Evolutionary conservation across 2,329 filamentous ascomycete genomes (phyloP).

Genomic region (Scytalidium lignicola): DNA sequence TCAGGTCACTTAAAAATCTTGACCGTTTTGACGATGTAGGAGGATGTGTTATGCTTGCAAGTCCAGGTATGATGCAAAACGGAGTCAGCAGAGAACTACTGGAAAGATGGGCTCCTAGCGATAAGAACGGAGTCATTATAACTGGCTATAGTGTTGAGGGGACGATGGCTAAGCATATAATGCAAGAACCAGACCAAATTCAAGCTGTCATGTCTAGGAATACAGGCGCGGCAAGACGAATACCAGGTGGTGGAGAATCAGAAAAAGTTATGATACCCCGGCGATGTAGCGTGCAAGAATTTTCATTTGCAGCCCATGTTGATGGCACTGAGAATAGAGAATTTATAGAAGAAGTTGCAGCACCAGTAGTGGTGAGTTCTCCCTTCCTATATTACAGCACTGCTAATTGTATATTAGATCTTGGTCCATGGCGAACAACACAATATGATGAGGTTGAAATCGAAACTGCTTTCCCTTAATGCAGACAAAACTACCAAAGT

Average conservation of each 20-base stretch:
- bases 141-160: slow-evolving; percentile 98
- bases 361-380: slow-evolving; percentile 80
- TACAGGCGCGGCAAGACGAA: slow-evolving; percentile 56
- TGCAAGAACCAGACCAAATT: slow-evolving; percentile 92
- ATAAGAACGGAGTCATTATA: slow-evolving; percentile 97
- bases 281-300: slow-evolving; percentile 88
- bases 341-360: slow-evolving; percentile 90
- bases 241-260: slow-evolving; percentile 55
- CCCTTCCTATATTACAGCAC: neutral
- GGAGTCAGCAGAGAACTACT: slow-evolving; percentile 89
- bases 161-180: slow-evolving; percentile 94
- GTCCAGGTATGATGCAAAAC: slow-evolving; percentile 96
- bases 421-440: slow-evolving; percentile 95
- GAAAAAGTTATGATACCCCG: slow-evolving; percentile 89
- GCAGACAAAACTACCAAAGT: slow-evolving; percentile 70
- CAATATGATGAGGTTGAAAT: slow-evolving; percentile 97
- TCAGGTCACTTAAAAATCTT: slow-evolving; percentile 84
- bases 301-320: slow-evolving; percentile 93
- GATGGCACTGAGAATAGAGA: slow-evolving; percentile 93
- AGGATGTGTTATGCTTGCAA: slow-evolving; percentile 94
- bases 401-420: slow-evolving; percentile 52
- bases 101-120: slow-evolving; percentile 92
- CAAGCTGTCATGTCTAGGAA: slow-evolving; percentile 85
- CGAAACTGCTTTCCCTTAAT: slow-evolving; percentile 89
- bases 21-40: slow-evolving; percentile 96